These are phyloP conservation scores for Sisymbrium irio DNA, from an alignment of 345 rosid species.

Conservation along the genomic window DNA sequence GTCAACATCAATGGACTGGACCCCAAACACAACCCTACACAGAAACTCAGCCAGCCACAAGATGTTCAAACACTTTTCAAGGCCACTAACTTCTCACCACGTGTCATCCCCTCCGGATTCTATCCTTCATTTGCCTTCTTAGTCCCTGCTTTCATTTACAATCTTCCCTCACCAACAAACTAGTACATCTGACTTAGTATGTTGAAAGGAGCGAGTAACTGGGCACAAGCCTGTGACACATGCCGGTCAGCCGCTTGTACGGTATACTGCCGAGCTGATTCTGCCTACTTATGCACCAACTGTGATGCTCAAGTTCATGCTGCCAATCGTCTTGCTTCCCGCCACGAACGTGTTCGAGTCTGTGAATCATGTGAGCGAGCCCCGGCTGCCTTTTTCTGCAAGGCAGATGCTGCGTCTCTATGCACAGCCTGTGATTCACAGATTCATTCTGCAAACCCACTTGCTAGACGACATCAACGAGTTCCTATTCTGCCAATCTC, in stretches of 20 bases:
- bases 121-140: slow-evolving; percentile 20
- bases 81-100: slow-evolving; percentile 20
- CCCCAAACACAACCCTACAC: slow-evolving; percentile 25
- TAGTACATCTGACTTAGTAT: slow-evolving; percentile 3
- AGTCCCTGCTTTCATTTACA: slow-evolving; percentile 4
- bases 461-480: slow-evolving; percentile 91
- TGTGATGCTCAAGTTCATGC: slow-evolving; percentile 79
- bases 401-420: slow-evolving; percentile 93
- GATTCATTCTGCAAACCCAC: slow-evolving; percentile 88
- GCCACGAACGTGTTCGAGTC: slow-evolving; percentile 87
- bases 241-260: slow-evolving; percentile 76
- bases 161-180: slow-evolving; percentile 14
- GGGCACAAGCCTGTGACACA: slow-evolving; percentile 75
- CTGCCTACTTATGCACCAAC: slow-evolving; percentile 65
- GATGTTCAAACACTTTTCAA: slow-evolving; percentile 6
- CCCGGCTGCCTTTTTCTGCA: slow-evolving; percentile 83
- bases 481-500: slow-evolving; percentile 60
- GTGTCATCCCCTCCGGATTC: slow-evolving; percentile 5
- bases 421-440: slow-evolving; percentile 75
- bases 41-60: slow-evolving; percentile 33
- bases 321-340: slow-evolving; percentile 74
- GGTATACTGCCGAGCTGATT: slow-evolving; percentile 81
- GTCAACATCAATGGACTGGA: slow-evolving; percentile 21
- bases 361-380: slow-evolving; percentile 85
- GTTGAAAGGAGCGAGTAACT: slow-evolving; percentile 40